A percentile compares a stretch with the other conserved stretches of the same genome.
Conservation (phyloP, 495 filamentous ascomycete genomes). For the Extremus antarcticus region DNA sequence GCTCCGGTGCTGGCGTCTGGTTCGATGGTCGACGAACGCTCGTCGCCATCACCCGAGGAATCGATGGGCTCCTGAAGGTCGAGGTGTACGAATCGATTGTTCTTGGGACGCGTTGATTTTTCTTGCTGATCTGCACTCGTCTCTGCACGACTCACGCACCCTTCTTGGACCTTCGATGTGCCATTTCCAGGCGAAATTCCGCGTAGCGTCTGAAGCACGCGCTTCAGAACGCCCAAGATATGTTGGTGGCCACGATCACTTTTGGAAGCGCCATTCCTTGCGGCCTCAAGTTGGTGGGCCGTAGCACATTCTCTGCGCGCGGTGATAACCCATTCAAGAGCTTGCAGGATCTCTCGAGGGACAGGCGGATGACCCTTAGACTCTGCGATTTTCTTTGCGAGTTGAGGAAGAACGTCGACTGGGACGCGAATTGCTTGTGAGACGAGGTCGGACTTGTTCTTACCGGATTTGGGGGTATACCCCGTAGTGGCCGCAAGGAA, state of each 20-base stretch:
- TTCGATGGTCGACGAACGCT: background rate
- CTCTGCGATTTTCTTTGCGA: background rate
- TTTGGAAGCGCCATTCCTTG: background rate
- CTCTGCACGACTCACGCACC: too few relatives aligned
- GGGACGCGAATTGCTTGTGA: background rate
- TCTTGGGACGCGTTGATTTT: too few relatives aligned
- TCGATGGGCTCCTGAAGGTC: background rate
- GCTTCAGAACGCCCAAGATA: background rate
- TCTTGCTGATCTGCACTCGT: too few relatives aligned
- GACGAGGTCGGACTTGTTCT: too few relatives aligned
- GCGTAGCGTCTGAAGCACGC: background rate
- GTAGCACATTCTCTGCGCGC: background rate
- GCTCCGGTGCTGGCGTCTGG: background rate
- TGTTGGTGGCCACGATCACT: background rate
- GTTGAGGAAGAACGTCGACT: background rate
- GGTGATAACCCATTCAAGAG: background rate
- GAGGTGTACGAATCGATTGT: background rate
- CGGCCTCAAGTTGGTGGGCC: background rate
- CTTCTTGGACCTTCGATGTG: too few relatives aligned
- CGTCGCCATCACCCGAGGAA: background rate
- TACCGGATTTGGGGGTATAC: too few relatives aligned
- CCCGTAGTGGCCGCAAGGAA: background rate
- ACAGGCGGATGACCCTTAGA: background rate
- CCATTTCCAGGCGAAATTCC: too few relatives aligned
- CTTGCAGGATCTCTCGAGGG: background rate